A percentile compares a stretch with the other conserved stretches of the same genome.
Evolutionary conservation across 805 yeast genomes (phyloP).

Genomic region (Zygosaccharomyces lentus): DNA sequence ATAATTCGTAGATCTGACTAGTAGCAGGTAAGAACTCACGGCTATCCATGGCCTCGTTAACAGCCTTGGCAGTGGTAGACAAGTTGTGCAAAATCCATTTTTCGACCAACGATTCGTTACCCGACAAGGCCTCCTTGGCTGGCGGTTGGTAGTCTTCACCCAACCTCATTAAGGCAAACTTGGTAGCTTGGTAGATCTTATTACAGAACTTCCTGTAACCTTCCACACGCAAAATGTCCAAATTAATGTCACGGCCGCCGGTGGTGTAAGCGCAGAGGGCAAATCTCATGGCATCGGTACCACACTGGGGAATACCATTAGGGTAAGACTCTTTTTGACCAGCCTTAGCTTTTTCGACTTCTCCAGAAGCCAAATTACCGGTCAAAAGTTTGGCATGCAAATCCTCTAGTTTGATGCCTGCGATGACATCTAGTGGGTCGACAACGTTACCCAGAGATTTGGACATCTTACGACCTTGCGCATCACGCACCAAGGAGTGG

Average conservation of each 20-base stretch:
- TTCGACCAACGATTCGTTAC: constrained; percentile 87
- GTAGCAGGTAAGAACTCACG: constrained; percentile 91
- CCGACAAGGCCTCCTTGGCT: constrained; percentile 54
- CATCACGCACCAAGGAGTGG: constrained; percentile 97
- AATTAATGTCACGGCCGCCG: constrained; percentile 97
- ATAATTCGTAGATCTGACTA: constrained; percentile 81
- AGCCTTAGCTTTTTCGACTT: constrained; percentile 75
- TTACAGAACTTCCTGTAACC: constrained; percentile 99
- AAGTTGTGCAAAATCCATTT: constrained; percentile 93
- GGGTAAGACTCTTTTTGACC: constrained; percentile 93
- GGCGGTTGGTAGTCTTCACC: constrained; percentile 88
- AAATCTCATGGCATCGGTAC: constrained; percentile 97
- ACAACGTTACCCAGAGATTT: constrained; percentile 95
- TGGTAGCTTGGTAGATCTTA: constrained; percentile 98
- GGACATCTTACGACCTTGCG: constrained; percentile 99
- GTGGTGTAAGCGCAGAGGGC: constrained; percentile 98
- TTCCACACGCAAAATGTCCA: constrained; percentile 93
- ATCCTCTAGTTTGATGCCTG: constrained; percentile 75
- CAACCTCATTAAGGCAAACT: constrained; percentile 87
- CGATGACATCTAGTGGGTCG: constrained; percentile 92
- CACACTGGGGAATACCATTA: constrained; percentile 97
- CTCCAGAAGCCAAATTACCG: constrained; percentile 89
- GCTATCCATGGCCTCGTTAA: constrained; percentile 64
- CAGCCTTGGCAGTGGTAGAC: constrained; percentile 60
- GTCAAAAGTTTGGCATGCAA: constrained; percentile 69